phyloP scores from a whole-genome alignment of 768 basidiomycete species.

The Podaxis sp. region DNA sequence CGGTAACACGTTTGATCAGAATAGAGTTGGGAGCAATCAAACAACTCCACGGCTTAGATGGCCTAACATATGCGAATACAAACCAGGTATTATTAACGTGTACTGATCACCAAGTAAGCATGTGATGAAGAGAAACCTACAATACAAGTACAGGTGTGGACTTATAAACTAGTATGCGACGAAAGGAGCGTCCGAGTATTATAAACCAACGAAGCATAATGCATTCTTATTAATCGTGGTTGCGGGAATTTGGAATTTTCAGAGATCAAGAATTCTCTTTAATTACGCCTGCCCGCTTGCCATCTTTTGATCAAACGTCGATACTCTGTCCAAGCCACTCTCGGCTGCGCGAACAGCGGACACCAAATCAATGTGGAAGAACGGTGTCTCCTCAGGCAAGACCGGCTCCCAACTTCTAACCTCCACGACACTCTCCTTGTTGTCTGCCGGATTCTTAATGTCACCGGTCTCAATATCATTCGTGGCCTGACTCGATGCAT shows the following conservation, averaged over 20 bases:
- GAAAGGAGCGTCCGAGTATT: not conserved
- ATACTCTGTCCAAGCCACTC: slow-evolving; percentile 30
- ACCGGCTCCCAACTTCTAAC: slow-evolving; percentile 33
- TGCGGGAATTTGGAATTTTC: not conserved
- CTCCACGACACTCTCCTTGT: slow-evolving; percentile 13
- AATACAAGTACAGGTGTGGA: not conserved
- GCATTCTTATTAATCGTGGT: not conserved
- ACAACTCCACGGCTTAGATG: not conserved
- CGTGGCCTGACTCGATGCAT: slow-evolving; percentile 19
- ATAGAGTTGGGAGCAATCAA: not conserved
- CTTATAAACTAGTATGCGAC: not conserved
- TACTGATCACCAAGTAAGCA: not conserved
- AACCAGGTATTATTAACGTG: not conserved
- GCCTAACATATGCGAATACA: not conserved
- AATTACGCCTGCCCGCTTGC: not conserved
- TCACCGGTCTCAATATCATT: slow-evolving; percentile 26
- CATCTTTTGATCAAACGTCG: not conserved
- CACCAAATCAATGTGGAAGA: slow-evolving; percentile 89
- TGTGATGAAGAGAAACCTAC: not conserved
- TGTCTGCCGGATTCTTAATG: slow-evolving; percentile 17
- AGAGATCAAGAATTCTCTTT: not conserved
- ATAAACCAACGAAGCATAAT: not conserved
- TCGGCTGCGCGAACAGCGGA: slow-evolving; percentile 74
- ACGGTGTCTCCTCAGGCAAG: slow-evolving; percentile 61
- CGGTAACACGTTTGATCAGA: slow-evolving; percentile 4